Conservation (phyloP, 768 basidiomycete genomes). For the Strobilomyces echinocephalus region DNA sequence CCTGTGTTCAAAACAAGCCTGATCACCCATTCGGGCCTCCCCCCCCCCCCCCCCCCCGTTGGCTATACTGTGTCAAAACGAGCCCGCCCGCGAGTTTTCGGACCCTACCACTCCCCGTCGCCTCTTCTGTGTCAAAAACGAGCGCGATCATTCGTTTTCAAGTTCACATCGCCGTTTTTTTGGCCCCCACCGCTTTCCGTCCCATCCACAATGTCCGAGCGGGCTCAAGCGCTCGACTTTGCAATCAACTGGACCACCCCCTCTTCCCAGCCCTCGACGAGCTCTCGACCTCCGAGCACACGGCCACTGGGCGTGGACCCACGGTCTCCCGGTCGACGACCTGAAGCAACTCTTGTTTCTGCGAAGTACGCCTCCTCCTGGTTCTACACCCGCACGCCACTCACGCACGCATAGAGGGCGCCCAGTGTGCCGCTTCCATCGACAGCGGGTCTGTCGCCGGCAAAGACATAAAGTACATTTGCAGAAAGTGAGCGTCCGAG, state of each 20-base stretch:
- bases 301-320: slow-evolving; percentile 31
- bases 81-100: no score
- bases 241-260: slow-evolving; percentile 26
- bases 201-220: no score
- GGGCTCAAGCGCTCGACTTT: no score
- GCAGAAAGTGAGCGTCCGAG: slow-evolving; percentile 30
- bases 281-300: slow-evolving; percentile 15
- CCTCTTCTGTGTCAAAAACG: no score
- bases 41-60: no score
- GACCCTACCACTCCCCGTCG: no score
- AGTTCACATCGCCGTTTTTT: no score
- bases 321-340: slow-evolving; percentile 23
- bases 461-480: slow-evolving; percentile 32
- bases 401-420: slow-evolving; percentile 27
- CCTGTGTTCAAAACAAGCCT: no score
- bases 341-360: slow-evolving; percentile 25
- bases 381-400: neutral
- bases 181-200: no score
- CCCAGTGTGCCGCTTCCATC: slow-evolving; percentile 36
- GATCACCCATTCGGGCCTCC: no score
- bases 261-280: neutral
- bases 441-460: slow-evolving; percentile 30
- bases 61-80: no score
- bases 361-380: slow-evolving; percentile 16
- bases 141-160: no score